phyloP scores from a whole-genome alignment of 352 stramenopile genomes.

The Globisporangium iwayamae region DNA sequence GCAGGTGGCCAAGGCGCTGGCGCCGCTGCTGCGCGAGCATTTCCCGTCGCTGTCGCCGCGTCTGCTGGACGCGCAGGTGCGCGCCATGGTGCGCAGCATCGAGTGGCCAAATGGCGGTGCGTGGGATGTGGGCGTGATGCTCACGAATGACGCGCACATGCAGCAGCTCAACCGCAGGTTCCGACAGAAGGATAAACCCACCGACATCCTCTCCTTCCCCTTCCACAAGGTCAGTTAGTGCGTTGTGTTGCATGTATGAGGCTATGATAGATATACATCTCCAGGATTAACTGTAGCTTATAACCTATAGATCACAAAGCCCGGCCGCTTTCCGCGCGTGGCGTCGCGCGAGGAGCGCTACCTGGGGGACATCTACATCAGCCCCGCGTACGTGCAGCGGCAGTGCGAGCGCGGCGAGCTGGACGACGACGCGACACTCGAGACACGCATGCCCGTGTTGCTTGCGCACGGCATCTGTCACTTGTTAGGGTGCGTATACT shows the following conservation, averaged over 20 bases:
- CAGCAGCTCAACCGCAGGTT: constrained; percentile 67
- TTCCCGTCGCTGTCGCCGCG: constrained; percentile 31
- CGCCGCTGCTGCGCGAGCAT: constrained; percentile 29
- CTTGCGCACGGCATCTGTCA: constrained; percentile 80
- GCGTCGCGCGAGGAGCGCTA: constrained; percentile 56
- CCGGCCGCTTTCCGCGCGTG: constrained; percentile 59
- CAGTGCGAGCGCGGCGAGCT: constrained; percentile 63
- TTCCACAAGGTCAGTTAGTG: constrained; percentile 53
- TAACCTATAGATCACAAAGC: constrained; percentile 34
- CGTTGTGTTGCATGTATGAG: neutral
- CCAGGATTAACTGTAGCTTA: neutral
- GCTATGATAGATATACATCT: neutral
- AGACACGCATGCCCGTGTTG: constrained; percentile 68
- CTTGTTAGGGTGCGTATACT: constrained; percentile 58
- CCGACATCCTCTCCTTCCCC: constrained; percentile 81
- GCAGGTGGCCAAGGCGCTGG: constrained; percentile 53
- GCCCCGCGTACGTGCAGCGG: constrained; percentile 65
- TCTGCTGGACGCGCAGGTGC: constrained; percentile 57
- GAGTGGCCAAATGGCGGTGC: constrained; percentile 39
- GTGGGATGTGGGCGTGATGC: constrained; percentile 77
- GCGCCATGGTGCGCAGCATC: constrained; percentile 67
- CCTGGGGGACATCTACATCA: constrained; percentile 84
- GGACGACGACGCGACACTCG: constrained; percentile 47
- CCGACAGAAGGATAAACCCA: constrained; percentile 76
- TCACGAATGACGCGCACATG: constrained; percentile 77